Evolutionary conservation across 192 early-diverging fungal species (phyloP).

Genomic region (Gryganskiella cystojenkinii): DNA sequence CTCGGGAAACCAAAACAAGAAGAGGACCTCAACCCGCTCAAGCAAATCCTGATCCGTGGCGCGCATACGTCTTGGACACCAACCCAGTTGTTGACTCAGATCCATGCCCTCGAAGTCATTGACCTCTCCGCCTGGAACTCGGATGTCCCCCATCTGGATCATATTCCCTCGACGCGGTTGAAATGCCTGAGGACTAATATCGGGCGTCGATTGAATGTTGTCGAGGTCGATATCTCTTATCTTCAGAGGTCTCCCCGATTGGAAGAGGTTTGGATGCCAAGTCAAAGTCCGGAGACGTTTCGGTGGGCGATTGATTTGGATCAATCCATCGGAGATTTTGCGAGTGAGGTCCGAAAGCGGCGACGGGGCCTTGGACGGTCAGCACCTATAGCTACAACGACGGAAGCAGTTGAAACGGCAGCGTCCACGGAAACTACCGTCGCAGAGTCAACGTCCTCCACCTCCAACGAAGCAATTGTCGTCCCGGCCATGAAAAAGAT

Average conservation of each 20-base stretch:
- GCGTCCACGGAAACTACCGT: background rate
- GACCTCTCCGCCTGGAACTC: slow-evolving; percentile 39
- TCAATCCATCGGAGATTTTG: slow-evolving; percentile 10
- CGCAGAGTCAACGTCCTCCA: no score
- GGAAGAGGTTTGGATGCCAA: slow-evolving; percentile 30
- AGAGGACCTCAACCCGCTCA: background rate
- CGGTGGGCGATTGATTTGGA: slow-evolving; percentile 27
- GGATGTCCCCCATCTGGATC: slow-evolving; percentile 14
- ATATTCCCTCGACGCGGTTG: slow-evolving; percentile 15
- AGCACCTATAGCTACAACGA: background rate
- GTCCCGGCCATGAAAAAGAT: background rate
- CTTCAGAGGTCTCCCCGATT: slow-evolving; percentile 7
- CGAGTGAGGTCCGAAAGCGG: slow-evolving; percentile 1
- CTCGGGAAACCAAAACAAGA: background rate
- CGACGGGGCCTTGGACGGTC: background rate
- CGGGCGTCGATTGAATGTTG: slow-evolving; percentile 7
- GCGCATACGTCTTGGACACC: slow-evolving; percentile 14
- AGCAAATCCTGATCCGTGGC: slow-evolving; percentile 28
- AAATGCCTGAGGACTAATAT: slow-evolving; percentile 17
- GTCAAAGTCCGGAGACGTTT: slow-evolving; percentile 9
- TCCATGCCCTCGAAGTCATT: slow-evolving; percentile 20
- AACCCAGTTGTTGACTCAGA: background rate
- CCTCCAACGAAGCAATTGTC: background rate
- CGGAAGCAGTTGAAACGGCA: background rate
- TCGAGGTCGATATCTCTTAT: slow-evolving; percentile 6